phyloP scores from a whole-genome alignment of 1,139 yeast genomes.

The Geotrichum aggregatum region DNA sequence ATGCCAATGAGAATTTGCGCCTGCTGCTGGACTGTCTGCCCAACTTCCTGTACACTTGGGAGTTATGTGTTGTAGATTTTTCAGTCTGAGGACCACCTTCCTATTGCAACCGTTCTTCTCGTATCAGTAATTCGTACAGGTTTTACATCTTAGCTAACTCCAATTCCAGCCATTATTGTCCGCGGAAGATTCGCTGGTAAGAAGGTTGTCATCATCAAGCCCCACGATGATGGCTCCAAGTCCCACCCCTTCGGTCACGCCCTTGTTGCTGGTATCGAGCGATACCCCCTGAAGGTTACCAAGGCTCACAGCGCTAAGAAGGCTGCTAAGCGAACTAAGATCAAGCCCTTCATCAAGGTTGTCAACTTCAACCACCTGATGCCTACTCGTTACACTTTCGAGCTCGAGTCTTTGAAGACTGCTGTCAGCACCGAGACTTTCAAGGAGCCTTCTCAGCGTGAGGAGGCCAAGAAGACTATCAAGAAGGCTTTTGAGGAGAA shows the following conservation, averaged over 20 bases:
- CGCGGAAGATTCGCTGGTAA: conserved; percentile 99
- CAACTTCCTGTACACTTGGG: background rate
- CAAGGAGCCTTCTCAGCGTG: conserved; percentile 97
- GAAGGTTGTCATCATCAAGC: conserved; percentile 98
- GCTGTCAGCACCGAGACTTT: conserved; percentile 90
- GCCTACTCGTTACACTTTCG: conserved; percentile 99
- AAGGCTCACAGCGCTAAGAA: conserved; percentile 94
- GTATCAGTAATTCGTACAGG: background rate
- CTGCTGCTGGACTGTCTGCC: too few species aligned
- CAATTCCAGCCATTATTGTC: conserved; percentile 82
- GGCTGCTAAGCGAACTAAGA: conserved; percentile 94
- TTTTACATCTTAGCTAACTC: background rate
- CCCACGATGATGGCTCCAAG: conserved; percentile 99
- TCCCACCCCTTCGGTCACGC: conserved; percentile 99
- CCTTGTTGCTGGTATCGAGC: conserved; percentile 98
- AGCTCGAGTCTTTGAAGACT: conserved; percentile 91
- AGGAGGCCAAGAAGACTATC: conserved; percentile 98
- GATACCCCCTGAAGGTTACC: conserved; percentile 97
- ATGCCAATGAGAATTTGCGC: background rate
- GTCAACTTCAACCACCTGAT: conserved; percentile 99
- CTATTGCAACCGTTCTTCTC: background rate
- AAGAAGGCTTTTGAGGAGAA: conserved; percentile 99
- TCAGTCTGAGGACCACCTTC: conserved; percentile 1
- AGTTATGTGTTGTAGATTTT: background rate
- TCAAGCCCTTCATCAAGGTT: conserved; percentile 98